These are phyloP conservation scores for Chloropicon primus DNA, from an alignment of 139 green algal genomes.

Conservation along the genomic window DNA sequence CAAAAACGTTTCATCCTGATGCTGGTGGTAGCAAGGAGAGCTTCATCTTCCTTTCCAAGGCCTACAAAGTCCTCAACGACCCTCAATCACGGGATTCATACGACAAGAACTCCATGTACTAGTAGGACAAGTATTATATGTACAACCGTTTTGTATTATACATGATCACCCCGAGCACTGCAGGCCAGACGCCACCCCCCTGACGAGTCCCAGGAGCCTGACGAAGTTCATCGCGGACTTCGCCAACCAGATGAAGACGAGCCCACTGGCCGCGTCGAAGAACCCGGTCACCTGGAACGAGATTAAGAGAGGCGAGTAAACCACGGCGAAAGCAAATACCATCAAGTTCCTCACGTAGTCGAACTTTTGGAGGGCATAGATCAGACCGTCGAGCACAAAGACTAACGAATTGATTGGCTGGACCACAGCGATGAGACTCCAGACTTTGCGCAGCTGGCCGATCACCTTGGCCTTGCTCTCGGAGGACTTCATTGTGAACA, in stretches of 20 bases:
- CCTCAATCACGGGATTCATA: neutral
- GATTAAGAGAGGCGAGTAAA: slow-evolving; percentile 30
- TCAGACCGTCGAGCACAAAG: slow-evolving; percentile 49
- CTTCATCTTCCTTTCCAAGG: neutral
- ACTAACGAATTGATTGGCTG: slow-evolving; percentile 47
- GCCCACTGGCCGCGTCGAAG: no score
- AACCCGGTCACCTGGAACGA: no score
- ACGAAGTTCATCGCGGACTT: no score
- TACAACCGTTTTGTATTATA: no score
- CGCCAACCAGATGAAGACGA: no score
- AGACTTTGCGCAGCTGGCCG: slow-evolving; percentile 19
- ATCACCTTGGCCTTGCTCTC: neutral
- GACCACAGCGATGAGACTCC: slow-evolving; percentile 24
- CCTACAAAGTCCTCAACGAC: neutral
- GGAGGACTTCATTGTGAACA: slow-evolving; percentile 26
- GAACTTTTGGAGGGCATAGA: slow-evolving; percentile 44
- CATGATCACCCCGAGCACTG: no score
- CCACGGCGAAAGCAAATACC: slow-evolving; percentile 28
- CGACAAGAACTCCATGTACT: neutral
- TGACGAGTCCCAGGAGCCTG: no score
- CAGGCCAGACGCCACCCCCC: no score
- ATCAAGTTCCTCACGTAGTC: slow-evolving; percentile 32
- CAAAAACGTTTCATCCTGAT: neutral
- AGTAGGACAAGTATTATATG: no score
- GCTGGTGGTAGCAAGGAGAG: neutral